phyloP scores from a whole-genome alignment of 192 early-diverging fungal genomes.

The Geosiphon pyriformis region DNA sequence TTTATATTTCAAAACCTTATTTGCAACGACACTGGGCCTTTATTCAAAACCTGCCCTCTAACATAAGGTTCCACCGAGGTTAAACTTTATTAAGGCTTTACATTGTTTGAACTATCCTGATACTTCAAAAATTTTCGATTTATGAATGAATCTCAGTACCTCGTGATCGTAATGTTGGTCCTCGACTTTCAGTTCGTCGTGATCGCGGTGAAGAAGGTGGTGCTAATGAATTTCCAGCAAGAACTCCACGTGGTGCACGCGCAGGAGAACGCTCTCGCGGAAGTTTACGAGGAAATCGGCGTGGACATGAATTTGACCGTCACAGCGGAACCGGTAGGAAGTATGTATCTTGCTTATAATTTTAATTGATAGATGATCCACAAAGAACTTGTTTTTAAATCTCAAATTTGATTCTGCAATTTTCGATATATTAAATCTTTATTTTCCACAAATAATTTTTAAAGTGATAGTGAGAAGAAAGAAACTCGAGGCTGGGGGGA shows the following conservation, averaged over 20 bases:
- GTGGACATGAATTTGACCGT: constrained; percentile 80
- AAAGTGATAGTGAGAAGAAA: constrained; percentile 85
- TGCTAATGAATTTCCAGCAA: constrained; percentile 35
- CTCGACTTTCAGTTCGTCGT: constrained; percentile 25
- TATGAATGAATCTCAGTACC: no score
- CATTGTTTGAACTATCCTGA: no score
- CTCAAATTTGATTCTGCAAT: no score
- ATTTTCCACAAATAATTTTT: constrained; percentile 14
- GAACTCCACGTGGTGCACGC: constrained; percentile 43
- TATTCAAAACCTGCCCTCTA: no score
- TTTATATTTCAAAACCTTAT: no score
- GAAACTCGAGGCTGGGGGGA: constrained; percentile 82
- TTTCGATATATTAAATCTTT: no score
- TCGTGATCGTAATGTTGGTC: constrained; percentile 22
- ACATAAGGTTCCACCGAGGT: no score
- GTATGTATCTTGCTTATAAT: constrained; percentile 27
- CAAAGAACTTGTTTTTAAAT: not conserved
- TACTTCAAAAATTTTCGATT: no score
- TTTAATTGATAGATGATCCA: not conserved
- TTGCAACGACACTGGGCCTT: no score
- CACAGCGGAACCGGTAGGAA: constrained; percentile 72
- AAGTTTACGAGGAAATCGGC: constrained; percentile 47
- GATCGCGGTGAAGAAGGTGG: constrained; percentile 36
- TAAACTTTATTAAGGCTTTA: no score
- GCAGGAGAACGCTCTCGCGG: constrained; percentile 42